Evolutionary conservation across 2,329 filamentous ascomycete species (phyloP), one percentile per base, ranked within the genome.

Genomic region (Fusarium mexicanum): DNA sequence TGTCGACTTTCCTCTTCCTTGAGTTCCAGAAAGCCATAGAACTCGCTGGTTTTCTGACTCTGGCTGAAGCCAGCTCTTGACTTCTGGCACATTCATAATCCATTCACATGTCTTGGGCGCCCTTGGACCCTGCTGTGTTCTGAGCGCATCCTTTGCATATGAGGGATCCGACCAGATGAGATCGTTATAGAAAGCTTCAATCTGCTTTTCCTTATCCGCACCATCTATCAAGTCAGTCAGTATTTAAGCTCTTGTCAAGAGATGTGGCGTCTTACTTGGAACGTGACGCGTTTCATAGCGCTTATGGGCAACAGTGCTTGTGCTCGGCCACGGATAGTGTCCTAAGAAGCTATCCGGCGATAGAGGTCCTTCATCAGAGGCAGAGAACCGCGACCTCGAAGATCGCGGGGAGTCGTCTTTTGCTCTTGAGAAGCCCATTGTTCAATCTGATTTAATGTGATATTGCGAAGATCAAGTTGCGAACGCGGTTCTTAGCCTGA

Each of bases 311-410:
- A 70, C 60, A 22, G 67, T 71, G 60, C 67, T 70, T 37, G 67
- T 70, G 53, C 67, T 70, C 20, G 67, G 67, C 67, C 67, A 70
- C 29, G 67, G 67, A 71, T 70, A 70, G 26, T 70, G 67, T n/a
- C 67, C 67, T 2, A 70, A n/a, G 51, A 70, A 70, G 55, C 67
- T 70, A 50, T 70, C 67, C 37, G 67, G 67, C 20, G 67, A 70
- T 29, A 70, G 20, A 54, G 67, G 67, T 6, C 66, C 48, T 11
- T 70, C 66, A 31, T 70, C 66, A 35, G 67, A 66, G 59, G 48
- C 24, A 41, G 63, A 71, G 53, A 71, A 51, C 11, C 66, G 67
- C 47, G 67, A 70, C 53, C 43, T 71, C 13, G 67, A 70, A 24
- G 67, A 70, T 54, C 60, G 66, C 60, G 67, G 67, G n/a, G 67